Base-by-base conservation (phyloP, 257 asterid genomes). In the Parsonsia alboflavescens region DNA sequence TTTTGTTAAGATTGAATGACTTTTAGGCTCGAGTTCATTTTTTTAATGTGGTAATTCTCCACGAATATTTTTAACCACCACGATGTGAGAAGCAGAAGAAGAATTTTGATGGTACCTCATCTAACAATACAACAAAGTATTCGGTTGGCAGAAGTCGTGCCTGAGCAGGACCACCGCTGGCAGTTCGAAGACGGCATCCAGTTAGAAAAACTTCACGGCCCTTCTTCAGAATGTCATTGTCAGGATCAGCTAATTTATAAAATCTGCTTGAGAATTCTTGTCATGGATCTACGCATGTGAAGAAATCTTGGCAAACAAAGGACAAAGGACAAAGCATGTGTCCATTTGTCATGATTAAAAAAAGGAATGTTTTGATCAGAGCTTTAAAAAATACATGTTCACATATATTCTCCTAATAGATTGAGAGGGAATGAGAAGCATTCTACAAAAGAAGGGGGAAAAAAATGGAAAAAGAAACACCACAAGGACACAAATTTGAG, bases 101-200 rank as follows among this genome's bases (percentile, higher is more conserved):
- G 44, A 44, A 62, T 64, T 33, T 68, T 24, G 53, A 71, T 44
- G 77, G 41, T 85, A 92, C 99, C 96, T 88, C 98, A 75, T 95
- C 96, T 83, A 95, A 80, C 77, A 95, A 78, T 73, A 89, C 88
- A 62, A 89, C 90, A 77, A 90, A 89, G 81, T 89, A 87, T 76
- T 95, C 99, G 11, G 99, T 89, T 68, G 99, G 99, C 77, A 92
- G 84, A 79, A 95, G 97, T 30, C 99, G 90, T 68, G 90, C 79
- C 21, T 80, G 78, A 59, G 73, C 84, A n/a, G 85, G 82, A 69
- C 75, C 77, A 74, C 90, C 93, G 41, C 81, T 44, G 73, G 93
- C 79, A 79, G 84, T 87, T 78, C 96, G 90, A 74, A 92, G 96
- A 86, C 87, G 86, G 86, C 99, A 95, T 76, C 98, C 99, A 26